Evolutionary conservation across 2,329 filamentous ascomycete genomes (phyloP), one percentile per base, ranked within the genome.

Genomic region (Ascochyta koolunga): DNA sequence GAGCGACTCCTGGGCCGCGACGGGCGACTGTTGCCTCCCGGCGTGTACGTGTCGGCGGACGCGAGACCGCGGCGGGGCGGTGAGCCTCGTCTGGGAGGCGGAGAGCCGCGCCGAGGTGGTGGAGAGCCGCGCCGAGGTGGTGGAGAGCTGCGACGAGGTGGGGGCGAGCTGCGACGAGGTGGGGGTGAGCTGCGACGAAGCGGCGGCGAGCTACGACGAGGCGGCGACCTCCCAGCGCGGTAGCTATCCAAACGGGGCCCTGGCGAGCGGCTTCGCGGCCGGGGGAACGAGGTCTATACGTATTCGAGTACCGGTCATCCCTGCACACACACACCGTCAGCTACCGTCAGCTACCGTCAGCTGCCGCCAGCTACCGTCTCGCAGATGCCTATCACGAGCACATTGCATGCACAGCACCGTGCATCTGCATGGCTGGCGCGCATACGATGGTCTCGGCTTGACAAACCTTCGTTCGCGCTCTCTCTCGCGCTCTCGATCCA

Each of bases 391-490:
- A 19, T 6, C 2, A 3, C 33, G 48, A 46, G 37, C 47, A 44
- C 37, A 32, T 49, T 51, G 47, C 42, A 37, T 51, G 46, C 52
- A 51, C 42, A 29, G 43, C 35, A 46, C 24, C 44, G 45, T 29
- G 38, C 24, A 13, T 7, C 7, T 44, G 51, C 51, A 45, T 15
- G 24, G 40, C 49, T 49, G 51, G 45, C 51, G 39, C 51, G 51
- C 38, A 57, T 54, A 59, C 55, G 52, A 40, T 59, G 51, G 32
- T 46, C 21, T 54, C 50, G 60, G 61, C 59, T 59, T 49, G 54
- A 75, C 76, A 68, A 69, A 79, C 77, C 77, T 78, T 67, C 77
- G 71, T 54, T 78, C 76, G 52, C 74, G 65, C 52, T 77, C 76
- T 61, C 75, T 65, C 55, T 76, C 76, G 59, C 74, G 69, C 56